Conservation (phyloP, 805 yeast genomes). For the Lachancea dasiensis region DNA sequence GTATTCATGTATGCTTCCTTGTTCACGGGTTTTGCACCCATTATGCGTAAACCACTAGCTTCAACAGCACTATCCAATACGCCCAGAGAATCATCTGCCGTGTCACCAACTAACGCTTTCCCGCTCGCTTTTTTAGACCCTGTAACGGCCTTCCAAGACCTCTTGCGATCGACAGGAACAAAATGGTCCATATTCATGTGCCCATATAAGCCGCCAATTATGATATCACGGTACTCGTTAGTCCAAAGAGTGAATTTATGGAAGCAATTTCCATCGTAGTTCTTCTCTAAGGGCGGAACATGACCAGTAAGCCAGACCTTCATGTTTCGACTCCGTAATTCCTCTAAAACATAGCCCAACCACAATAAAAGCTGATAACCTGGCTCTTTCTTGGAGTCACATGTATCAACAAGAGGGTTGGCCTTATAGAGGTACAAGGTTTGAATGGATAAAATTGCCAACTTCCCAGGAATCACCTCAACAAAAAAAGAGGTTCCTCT, state of each 20-base stretch:
- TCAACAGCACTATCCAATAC: constrained; percentile 31
- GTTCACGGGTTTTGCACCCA: constrained; percentile 63
- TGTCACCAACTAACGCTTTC: constrained; percentile 10
- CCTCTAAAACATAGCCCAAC: constrained; percentile 70
- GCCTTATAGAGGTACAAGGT: constrained; percentile 69
- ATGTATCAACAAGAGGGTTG: constrained; percentile 78
- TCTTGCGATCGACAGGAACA: constrained; percentile 64
- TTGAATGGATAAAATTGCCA: constrained; percentile 75
- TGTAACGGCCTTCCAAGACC: constrained; percentile 47
- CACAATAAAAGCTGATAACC: constrained; percentile 73
- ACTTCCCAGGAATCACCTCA: constrained; percentile 72
- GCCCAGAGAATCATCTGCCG: constrained; percentile 26
- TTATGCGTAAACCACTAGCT: constrained; percentile 34
- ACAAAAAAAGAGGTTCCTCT: constrained; percentile 68
- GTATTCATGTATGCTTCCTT: constrained; percentile 59
- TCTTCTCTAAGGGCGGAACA: constrained; percentile 81
- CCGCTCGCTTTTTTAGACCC: neutral
- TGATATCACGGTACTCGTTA: constrained; percentile 76
- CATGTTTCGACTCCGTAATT: constrained; percentile 64
- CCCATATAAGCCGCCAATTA: constrained; percentile 78
- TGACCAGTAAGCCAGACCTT: constrained; percentile 87
- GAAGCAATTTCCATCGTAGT: constrained; percentile 65
- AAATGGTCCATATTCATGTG: constrained; percentile 90
- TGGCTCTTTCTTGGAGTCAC: constrained; percentile 67
- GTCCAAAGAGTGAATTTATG: constrained; percentile 76